These are phyloP conservation scores for Ceratocystiopsis minuta DNA, from an alignment of 2,329 filamentous ascomycete genomes.

Conservation along the genomic window DNA sequence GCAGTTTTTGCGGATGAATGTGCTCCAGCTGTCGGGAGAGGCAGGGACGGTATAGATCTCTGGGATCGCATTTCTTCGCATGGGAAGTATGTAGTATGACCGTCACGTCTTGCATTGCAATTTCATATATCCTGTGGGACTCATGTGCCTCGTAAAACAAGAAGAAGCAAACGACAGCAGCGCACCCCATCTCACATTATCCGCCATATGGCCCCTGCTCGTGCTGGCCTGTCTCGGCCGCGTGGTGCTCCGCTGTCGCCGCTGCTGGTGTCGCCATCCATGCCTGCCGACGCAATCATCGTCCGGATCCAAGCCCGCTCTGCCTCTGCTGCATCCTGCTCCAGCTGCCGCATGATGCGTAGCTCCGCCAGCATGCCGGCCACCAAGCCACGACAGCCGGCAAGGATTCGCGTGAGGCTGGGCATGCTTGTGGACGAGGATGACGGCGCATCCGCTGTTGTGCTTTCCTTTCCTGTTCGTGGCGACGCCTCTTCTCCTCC, in stretches of 20 bases:
- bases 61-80: too few relatives aligned
- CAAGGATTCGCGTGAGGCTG: constrained; percentile 31
- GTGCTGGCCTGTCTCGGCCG: constrained; percentile 16
- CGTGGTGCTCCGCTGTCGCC: too few relatives aligned
- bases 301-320: constrained; percentile 42
- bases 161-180: too few relatives aligned
- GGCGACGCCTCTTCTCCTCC: neutral
- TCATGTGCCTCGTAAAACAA: too few relatives aligned
- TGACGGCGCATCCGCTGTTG: too few relatives aligned
- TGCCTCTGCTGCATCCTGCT: constrained; percentile 33
- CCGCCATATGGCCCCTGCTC: constrained; percentile 32
- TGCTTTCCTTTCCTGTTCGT: constrained; percentile 2
- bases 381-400: constrained; percentile 29
- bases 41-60: too few relatives aligned
- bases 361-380: constrained; percentile 45
- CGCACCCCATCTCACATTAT: constrained; percentile 10
- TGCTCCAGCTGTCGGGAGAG: too few relatives aligned
- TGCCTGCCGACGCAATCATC: constrained; percentile 27
- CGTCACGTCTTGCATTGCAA: too few relatives aligned
- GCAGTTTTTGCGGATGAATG: constrained; percentile 13
- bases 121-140: too few relatives aligned
- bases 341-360: constrained; percentile 41
- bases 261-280: neutral
- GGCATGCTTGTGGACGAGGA: neutral
- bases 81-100: too few relatives aligned